phyloP scores from a whole-genome alignment of 352 stramenopile species.

The Phytophthora pisi region DNA sequence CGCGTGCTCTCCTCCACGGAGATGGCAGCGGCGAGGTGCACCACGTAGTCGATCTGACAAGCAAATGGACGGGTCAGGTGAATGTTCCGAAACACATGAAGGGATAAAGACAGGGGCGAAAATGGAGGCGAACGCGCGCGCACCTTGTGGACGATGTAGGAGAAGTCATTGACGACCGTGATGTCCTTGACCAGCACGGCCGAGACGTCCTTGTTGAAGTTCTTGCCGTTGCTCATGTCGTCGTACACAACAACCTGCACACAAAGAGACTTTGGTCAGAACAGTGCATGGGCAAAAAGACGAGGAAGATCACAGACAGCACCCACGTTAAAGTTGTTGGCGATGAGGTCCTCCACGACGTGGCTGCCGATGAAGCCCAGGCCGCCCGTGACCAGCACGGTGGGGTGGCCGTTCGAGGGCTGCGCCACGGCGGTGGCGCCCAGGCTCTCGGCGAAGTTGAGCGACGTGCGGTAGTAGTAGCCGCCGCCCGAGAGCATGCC shows the following conservation, averaged over 20 bases:
- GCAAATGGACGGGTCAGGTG: conserved; percentile 18
- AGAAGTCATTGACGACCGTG: conserved; percentile 76
- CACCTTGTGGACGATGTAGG: conserved; percentile 79
- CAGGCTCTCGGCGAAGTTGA: conserved; percentile 31
- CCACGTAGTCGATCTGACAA: conserved; percentile 73
- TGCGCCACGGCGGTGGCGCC: conserved; percentile 28
- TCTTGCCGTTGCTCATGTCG: conserved; percentile 88
- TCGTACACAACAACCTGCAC: conserved; percentile 80
- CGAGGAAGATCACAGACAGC: background rate
- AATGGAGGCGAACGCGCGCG: conserved; percentile 22
- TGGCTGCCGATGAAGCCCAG: conserved; percentile 88
- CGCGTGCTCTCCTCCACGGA: conserved; percentile 85
- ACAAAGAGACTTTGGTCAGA: conserved; percentile 5
- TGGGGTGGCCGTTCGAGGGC: conserved; percentile 38
- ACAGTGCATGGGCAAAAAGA: background rate
- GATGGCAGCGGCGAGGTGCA: conserved; percentile 80
- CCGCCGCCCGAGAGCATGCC: conserved; percentile 68
- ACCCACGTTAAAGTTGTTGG: conserved; percentile 74
- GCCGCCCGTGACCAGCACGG: conserved; percentile 78
- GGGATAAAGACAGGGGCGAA: conserved; percentile 25
- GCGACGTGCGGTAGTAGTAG: conserved; percentile 52
- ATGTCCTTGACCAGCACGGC: conserved; percentile 85
- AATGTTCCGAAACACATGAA: conserved; percentile 18
- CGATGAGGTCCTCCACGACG: conserved; percentile 79
- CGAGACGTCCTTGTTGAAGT: conserved; percentile 75